Base-by-base conservation (phyloP, 1,139 yeast genomes). In the Lodderomyces jiufengensis region DNA sequence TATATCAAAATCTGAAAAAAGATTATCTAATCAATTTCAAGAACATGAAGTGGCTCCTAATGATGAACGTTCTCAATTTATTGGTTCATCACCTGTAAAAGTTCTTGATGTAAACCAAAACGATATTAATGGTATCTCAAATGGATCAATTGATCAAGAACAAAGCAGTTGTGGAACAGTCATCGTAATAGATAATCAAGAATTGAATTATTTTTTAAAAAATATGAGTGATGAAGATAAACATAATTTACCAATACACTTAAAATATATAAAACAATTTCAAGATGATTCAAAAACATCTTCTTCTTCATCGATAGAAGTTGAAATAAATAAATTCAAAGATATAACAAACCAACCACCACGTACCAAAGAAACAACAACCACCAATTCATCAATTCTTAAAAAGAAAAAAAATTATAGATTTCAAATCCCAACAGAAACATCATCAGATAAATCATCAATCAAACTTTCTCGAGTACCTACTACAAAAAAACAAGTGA, bases 231-330 rank as follows among this genome's bases (percentile, higher is more conserved):
- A 59, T 3, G 43, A 43, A 11, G 65, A 62, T 36, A 54, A 61
- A 40, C 50, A 63, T 34, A 48, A 49, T 15, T 50, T 65, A 27
- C 72, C 72, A 10, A 55, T 56, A 34, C 70, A 65, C 48, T 55
- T 68, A 45, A 66, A 60, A 41, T 63, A 62, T 37, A 52, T 67
- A 29, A 53, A 58, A 37, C 76, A 70, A 42, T 68, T 68, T 41
- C 54, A 51, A 37, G 75, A 69, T 48, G 66, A 18, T 18, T 18
- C 20, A 18, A 18, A 18, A 18, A 18, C 5, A 5, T 18, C 20
- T 18, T 18, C 20, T 18, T 18, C 20, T 18, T 18, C 52, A n/a
- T 48, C 44, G 9, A 48, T 70, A 16, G 67, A 65, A 34, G 56
- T 70, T 27, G 55, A 50, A 27, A 46, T 62, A 30, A 55, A 55